A percentile compares a stretch with the other conserved stretches of the same genome.
phyloP scores from a whole-genome alignment of 257 asterid genomes.

The Cinchona pubescens region DNA sequence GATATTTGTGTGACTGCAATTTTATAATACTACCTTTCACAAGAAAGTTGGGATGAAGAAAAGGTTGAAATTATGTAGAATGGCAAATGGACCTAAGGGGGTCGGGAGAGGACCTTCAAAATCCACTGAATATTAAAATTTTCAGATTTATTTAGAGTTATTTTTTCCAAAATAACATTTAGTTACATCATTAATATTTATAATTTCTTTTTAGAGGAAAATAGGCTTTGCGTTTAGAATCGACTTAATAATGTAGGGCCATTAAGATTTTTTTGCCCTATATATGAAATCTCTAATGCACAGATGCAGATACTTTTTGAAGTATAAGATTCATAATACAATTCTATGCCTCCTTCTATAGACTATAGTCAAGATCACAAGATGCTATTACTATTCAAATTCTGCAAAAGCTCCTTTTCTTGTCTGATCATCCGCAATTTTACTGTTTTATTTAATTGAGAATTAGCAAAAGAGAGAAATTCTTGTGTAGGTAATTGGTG shows the following conservation, averaged over 20 bases:
- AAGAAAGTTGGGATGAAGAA: not conserved
- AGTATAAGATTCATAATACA: not conserved
- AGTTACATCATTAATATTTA: no score
- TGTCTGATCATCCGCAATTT: not conserved
- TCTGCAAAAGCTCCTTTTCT: not conserved
- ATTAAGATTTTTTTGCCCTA: no score
- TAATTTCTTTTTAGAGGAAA: not conserved
- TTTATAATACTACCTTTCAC: not conserved
- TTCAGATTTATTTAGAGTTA: no score
- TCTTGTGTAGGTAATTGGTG: not conserved
- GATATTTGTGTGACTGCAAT: not conserved
- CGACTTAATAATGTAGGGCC: no score
- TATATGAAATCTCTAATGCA: no score
- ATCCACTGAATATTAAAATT: no score
- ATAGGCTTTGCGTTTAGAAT: not conserved
- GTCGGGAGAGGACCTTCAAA: no score
- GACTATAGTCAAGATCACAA: conserved; percentile 5
- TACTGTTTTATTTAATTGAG: not conserved
- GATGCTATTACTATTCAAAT: conserved; percentile 2
- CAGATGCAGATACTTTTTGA: not conserved
- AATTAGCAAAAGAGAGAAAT: not conserved
- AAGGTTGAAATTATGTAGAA: no score
- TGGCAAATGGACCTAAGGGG: no score
- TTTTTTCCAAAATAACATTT: no score
- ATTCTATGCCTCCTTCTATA: not conserved